Base-by-base conservation (phyloP, 2,329 filamentous ascomycete genomes). In the Colletotrichum musicola region DNA sequence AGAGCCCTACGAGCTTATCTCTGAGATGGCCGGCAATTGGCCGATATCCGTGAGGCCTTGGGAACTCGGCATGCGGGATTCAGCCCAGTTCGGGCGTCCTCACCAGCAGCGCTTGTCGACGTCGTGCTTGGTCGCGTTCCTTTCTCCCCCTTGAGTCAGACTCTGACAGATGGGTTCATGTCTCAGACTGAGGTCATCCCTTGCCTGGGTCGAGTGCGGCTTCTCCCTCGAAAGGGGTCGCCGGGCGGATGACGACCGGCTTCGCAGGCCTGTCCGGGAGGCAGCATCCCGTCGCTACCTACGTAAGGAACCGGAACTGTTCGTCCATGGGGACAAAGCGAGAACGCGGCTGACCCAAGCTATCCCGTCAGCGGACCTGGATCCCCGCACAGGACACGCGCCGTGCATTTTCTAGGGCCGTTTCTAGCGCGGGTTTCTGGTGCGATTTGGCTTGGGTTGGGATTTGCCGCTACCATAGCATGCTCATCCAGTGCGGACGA, bases 351-450 rank as follows among this genome's bases (percentile, higher is more conserved):
- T 27, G 47, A 49, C 20, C 22, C 38, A 46, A 30, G 22, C 60
- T 46, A 63, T 55, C 25, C 64, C 61, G 55, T 65, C 65, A 68
- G 65, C 62, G 65, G 65, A 60, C 62, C 65, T 65, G 42, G 50
- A 60, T 51, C 50, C 62, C 65, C 62, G 62, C 65, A 65, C 55
- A 65, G 65, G 62, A 44, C 65, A 60, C 22, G 55, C 56, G 49
- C 62, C 55, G 50, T 66, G 53, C 49, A 53, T 64, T 68, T 68
- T 65, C 65, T 68, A 68, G 65, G 62, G 65, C 30, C 54, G 62
- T 68, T 60, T 65, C 49, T 65, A 65, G 62, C 55, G 60, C 54
- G 18, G 35, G 44, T 54, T 60, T 54, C 30, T 50, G 42, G 30
- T 68, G 40, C 55, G 59, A 30, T 65, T 68, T 55, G 65, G 64